Percentiles rank a stretch among this genome's conserved stretches.
These are phyloP conservation scores for Lepidium aucheri DNA, from an alignment of 345 rosid species.

Conservation along the genomic window DNA sequence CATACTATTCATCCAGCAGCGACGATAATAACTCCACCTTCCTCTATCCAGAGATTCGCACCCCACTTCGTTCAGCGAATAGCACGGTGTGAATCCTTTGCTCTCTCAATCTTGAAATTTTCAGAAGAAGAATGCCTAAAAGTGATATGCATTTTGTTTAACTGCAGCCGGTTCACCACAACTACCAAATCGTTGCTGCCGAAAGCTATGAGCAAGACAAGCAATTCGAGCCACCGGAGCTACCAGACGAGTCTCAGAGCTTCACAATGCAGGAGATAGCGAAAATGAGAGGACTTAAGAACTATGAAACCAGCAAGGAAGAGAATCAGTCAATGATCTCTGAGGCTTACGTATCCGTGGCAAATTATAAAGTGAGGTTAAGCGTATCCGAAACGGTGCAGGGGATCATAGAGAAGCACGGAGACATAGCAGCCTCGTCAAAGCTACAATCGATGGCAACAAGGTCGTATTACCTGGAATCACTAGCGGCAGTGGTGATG, in stretches of 20 bases:
- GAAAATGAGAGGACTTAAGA: slow-evolving; percentile 20
- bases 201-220: slow-evolving; percentile 22
- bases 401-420: slow-evolving; percentile 49
- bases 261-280: slow-evolving; percentile 20
- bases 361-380: slow-evolving; percentile 51
- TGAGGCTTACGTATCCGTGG: slow-evolving; percentile 57
- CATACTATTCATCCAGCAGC: slow-evolving; percentile 18
- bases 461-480: slow-evolving; percentile 57
- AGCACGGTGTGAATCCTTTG: slow-evolving; percentile 3
- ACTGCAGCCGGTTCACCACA: slow-evolving; percentile 16
- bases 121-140: not conserved
- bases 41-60: slow-evolving; percentile 19
- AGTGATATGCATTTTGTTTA: too few species aligned
- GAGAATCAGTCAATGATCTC: slow-evolving; percentile 52
- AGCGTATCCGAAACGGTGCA: slow-evolving; percentile 40
- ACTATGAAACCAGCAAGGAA: slow-evolving; percentile 22
- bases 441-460: slow-evolving; percentile 45
- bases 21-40: slow-evolving; percentile 19
- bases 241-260: slow-evolving; percentile 25
- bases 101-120: too few species aligned
- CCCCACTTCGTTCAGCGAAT: slow-evolving; percentile 7
- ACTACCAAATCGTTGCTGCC: slow-evolving; percentile 4
- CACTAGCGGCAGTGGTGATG: slow-evolving; percentile 53
- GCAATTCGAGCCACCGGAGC: slow-evolving; percentile 26
- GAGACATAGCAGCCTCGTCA: slow-evolving; percentile 64